Evolutionary conservation across 176 grass and related monocot genomes (phyloP).

Genomic region (Olyra latifolia): DNA sequence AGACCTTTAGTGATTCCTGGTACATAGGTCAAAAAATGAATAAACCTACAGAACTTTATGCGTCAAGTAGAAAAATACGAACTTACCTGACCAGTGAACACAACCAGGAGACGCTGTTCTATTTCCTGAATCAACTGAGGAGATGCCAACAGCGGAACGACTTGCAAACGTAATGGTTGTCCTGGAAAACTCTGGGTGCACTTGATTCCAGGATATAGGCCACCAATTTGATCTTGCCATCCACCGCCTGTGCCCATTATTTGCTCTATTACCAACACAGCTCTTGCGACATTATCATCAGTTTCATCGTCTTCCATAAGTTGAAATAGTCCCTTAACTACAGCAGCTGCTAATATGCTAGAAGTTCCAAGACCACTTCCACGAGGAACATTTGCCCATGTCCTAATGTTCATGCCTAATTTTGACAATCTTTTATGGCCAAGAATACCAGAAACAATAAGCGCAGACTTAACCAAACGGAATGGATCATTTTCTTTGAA

Average conservation of each 20-base stretch:
- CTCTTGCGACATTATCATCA: constrained; percentile 72
- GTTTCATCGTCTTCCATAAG: constrained; percentile 65
- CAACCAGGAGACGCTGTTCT: constrained; percentile 70
- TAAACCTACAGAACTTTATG: neutral
- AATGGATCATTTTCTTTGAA: constrained; percentile 67
- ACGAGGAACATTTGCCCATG: constrained; percentile 75
- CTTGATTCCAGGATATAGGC: constrained; percentile 88
- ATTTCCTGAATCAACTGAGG: constrained; percentile 54
- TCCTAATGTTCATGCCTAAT: constrained; percentile 70
- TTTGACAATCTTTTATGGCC: constrained; percentile 45
- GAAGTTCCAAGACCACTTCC: constrained; percentile 95
- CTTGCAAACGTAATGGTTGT: constrained; percentile 68
- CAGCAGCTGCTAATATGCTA: constrained; percentile 82
- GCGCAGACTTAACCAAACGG: constrained; percentile 87
- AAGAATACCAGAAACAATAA: constrained; percentile 61
- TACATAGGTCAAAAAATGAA: neutral
- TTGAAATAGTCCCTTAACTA: constrained; percentile 80
- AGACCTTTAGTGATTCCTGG: neutral
- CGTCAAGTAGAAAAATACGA: neutral
- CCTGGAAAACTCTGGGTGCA: constrained; percentile 81
- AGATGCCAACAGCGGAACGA: constrained; percentile 51
- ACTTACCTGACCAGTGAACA: constrained; percentile 98
- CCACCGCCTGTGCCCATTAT: constrained; percentile 96
- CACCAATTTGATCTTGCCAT: constrained; percentile 98
- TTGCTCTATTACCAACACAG: constrained; percentile 81